Percentiles rank a stretch among this genome's conserved stretches.
Evolutionary conservation across 805 yeast genomes (phyloP).

Genomic region (Zygoascus tannicola): DNA sequence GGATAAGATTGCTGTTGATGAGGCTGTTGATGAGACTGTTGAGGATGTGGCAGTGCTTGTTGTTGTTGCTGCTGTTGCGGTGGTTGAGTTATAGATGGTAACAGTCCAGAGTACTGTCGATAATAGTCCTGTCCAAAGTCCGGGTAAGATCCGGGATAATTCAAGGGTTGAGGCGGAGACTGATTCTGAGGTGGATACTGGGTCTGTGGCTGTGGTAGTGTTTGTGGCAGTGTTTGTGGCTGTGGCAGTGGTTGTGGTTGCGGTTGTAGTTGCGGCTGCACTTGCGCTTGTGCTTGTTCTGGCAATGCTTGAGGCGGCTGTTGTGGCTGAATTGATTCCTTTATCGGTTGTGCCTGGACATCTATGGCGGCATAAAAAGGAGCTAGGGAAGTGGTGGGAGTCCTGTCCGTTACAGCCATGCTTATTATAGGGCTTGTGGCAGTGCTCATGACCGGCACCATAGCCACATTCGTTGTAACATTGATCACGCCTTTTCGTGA

Average conservation of each 20-base stretch:
- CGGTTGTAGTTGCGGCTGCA: background rate
- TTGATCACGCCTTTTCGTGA: slow-evolving; percentile 4
- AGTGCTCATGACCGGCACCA: too few species aligned
- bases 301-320: background rate
- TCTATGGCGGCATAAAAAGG: too few species aligned
- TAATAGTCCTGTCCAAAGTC: slow-evolving; percentile 7
- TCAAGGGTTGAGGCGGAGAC: slow-evolving; percentile 1
- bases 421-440: too few species aligned
- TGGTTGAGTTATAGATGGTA: slow-evolving; percentile 7
- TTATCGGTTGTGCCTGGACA: too few species aligned
- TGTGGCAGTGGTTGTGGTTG: background rate
- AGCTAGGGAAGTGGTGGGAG: background rate
- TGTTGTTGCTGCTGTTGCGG: slow-evolving; percentile 6
- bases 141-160: background rate
- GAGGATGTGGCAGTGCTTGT: slow-evolving; percentile 5
- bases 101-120: slow-evolving; percentile 7
- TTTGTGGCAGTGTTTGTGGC: background rate
- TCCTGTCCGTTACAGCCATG: too few species aligned
- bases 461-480: background rate
- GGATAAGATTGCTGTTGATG: slow-evolving; percentile 8
- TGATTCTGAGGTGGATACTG: background rate
- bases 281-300: background rate
- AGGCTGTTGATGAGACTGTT: slow-evolving; percentile 3
- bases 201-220: background rate
- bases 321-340: too few species aligned